phyloP scores from a whole-genome alignment of 164 flowering plant species.

The Vitis cinerea region DNA sequence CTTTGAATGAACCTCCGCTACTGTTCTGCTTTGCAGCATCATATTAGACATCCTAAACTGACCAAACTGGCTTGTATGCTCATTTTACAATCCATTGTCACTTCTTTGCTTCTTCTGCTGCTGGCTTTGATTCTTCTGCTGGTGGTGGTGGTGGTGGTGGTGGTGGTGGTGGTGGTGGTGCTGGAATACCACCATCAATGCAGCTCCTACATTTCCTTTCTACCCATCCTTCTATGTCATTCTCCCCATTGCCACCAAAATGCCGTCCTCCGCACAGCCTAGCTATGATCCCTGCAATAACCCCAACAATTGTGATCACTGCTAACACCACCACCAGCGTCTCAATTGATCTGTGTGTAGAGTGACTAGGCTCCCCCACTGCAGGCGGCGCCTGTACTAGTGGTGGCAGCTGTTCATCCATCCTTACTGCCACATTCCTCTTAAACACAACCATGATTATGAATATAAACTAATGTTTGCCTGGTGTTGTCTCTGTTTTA shows the following conservation, averaged over 20 bases:
- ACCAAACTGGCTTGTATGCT: too few relatives aligned
- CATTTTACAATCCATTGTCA: conserved; percentile 6
- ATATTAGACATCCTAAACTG: too few relatives aligned
- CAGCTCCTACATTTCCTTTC: conserved; percentile 72
- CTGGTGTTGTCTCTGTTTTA: too few relatives aligned
- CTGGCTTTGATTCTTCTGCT: conserved; percentile 16
- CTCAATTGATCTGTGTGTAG: conserved; percentile 57
- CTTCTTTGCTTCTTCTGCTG: conserved; percentile 32
- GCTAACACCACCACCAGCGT: conserved; percentile 78
- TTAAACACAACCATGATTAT: conserved; percentile 10
- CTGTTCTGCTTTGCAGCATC: too few relatives aligned
- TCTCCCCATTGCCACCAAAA: conserved; percentile 53
- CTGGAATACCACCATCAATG: conserved; percentile 61
- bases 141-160: conserved; percentile 27
- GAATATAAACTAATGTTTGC: neutral
- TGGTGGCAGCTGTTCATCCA: conserved; percentile 30
- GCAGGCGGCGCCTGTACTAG: conserved; percentile 21
- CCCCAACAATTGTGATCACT: conserved; percentile 59
- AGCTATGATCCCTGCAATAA: conserved; percentile 69
- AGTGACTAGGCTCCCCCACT: conserved; percentile 19
- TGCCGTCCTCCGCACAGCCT: conserved; percentile 76
- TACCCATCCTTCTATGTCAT: conserved; percentile 84
- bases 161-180: conserved; percentile 14
- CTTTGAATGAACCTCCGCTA: too few relatives aligned
- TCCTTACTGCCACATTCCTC: conserved; percentile 8